These are phyloP conservation scores for Paracoccidioides brasiliensis DNA, from an alignment of 2,329 filamentous ascomycete genomes.

Conservation along the genomic window DNA sequence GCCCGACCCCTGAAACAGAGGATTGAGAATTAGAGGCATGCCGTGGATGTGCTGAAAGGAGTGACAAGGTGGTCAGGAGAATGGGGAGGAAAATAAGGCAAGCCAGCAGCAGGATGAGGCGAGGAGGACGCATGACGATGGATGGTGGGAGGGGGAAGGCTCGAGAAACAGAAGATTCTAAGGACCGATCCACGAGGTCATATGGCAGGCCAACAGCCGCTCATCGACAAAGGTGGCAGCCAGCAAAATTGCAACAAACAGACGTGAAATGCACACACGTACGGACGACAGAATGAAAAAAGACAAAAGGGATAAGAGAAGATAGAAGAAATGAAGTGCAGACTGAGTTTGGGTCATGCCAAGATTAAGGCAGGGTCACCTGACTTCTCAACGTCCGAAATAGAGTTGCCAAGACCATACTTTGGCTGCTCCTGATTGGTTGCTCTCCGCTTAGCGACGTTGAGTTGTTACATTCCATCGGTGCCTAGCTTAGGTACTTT, in stretches of 20 bases:
- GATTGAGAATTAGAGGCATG: conserved; percentile 25
- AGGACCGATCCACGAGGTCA: conserved; percentile 25
- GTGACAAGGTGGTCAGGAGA: conserved; percentile 35
- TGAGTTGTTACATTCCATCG: no score
- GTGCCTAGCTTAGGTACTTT: no score
- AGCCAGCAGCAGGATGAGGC: conserved; percentile 33
- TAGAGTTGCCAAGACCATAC: no score
- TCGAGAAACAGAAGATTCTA: conserved; percentile 5
- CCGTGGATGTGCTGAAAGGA: conserved; percentile 28
- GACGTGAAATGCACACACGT: no score
- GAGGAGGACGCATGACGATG: conserved; percentile 34
- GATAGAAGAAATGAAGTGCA: not conserved
- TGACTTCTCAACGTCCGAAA: no score
- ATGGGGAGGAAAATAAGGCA: conserved; percentile 37
- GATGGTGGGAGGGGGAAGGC: conserved; percentile 4
- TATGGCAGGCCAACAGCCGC: conserved; percentile 16
- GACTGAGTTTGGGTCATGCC: no score
- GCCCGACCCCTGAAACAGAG: conserved; percentile 27
- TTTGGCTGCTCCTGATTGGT: no score
- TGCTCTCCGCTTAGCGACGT: no score
- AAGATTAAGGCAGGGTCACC: no score
- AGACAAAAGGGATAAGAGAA: not conserved
- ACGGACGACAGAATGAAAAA: not conserved
- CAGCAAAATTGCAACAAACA: conserved; percentile 5
- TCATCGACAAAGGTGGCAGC: conserved; percentile 22